phyloP scores from a whole-genome alignment of 2,329 filamentous ascomycete genomes.

The Lachnum nothofagi region DNA sequence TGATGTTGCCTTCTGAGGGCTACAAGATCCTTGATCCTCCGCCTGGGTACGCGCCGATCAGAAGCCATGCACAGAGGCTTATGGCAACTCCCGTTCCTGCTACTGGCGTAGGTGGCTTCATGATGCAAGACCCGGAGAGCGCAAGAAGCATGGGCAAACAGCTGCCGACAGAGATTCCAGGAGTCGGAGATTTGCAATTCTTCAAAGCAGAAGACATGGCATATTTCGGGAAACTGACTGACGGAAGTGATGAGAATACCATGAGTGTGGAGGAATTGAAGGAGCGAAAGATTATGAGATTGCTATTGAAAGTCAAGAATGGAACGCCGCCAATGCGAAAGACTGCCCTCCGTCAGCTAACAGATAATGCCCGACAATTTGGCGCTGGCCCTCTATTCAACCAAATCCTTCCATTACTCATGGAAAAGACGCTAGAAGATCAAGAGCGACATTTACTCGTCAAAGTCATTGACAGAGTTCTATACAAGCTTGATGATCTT shows the following conservation, averaged over 20 bases:
- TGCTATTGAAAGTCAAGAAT: constrained; percentile 97
- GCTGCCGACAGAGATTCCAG: constrained; percentile 89
- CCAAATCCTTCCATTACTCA: constrained; percentile 90
- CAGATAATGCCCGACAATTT: constrained; percentile 94
- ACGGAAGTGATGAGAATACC: constrained; percentile 84
- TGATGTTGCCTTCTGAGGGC: constrained; percentile 83
- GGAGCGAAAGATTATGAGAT: constrained; percentile 95
- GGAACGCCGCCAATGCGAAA: constrained; percentile 98
- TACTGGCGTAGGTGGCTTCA: constrained; percentile 63
- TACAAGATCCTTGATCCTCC: constrained; percentile 90
- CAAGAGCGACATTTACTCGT: constrained; percentile 97
- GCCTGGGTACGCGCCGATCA: constrained; percentile 82
- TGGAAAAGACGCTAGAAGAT: constrained; percentile 97
- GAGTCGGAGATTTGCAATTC: constrained; percentile 92
- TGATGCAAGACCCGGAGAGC: constrained; percentile 94
- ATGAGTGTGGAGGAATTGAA: constrained; percentile 94
- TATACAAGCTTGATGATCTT: constrained; percentile 96
- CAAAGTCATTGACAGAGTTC: constrained; percentile 96
- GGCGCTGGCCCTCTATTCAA: constrained; percentile 92
- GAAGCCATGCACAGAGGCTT: constrained; percentile 69
- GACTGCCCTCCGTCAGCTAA: constrained; percentile 92
- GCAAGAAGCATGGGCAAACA: constrained; percentile 79
- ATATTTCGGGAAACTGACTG: constrained; percentile 96
- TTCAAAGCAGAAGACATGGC: constrained; percentile 99
- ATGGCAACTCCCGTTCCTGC: constrained; percentile 69